Percentiles rank a stretch among this genome's conserved stretches.
Conservation (phyloP, 805 yeast species). For the Metahyphopichia silvanorum region DNA sequence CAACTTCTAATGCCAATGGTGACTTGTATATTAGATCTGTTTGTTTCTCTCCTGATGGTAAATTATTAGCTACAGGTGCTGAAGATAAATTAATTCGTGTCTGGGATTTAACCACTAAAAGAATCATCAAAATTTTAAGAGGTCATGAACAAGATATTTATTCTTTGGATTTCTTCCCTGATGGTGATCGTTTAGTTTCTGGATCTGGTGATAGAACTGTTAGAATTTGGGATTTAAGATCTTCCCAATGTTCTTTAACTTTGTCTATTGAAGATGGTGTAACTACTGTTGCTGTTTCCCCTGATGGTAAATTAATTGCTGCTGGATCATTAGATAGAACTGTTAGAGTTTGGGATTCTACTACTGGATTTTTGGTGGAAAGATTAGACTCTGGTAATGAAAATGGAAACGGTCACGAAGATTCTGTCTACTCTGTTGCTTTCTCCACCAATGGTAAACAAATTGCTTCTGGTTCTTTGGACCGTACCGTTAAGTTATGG, state of each 20-base stretch:
- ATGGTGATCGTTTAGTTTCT: constrained; percentile 87
- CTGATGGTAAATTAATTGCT: constrained; percentile 90
- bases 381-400: constrained; percentile 87
- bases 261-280: constrained; percentile 95
- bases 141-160: constrained; percentile 99
- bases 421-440: constrained; percentile 91
- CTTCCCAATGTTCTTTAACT: constrained; percentile 86
- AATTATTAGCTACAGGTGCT: constrained; percentile 90
- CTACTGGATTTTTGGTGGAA: constrained; percentile 88
- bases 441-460: constrained; percentile 89
- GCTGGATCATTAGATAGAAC: constrained; percentile 96
- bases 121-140: constrained; percentile 78
- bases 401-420: constrained; percentile 90
- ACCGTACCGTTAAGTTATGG: constrained; percentile 95
- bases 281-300: constrained; percentile 95
- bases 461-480: constrained; percentile 92
- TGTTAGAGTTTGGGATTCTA: constrained; percentile 95
- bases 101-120: constrained; percentile 87
- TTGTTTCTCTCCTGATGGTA: constrained; percentile 91
- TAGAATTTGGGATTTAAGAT: constrained; percentile 90
- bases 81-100: constrained; percentile 88
- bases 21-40: constrained; percentile 94
- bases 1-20: constrained; percentile 61
- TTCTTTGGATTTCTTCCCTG: constrained; percentile 91
- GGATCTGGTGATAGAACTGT: constrained; percentile 98